These are phyloP conservation scores for Ophiostoma populinum DNA, from an alignment of 2,329 filamentous ascomycete genomes.

Conservation along the genomic window DNA sequence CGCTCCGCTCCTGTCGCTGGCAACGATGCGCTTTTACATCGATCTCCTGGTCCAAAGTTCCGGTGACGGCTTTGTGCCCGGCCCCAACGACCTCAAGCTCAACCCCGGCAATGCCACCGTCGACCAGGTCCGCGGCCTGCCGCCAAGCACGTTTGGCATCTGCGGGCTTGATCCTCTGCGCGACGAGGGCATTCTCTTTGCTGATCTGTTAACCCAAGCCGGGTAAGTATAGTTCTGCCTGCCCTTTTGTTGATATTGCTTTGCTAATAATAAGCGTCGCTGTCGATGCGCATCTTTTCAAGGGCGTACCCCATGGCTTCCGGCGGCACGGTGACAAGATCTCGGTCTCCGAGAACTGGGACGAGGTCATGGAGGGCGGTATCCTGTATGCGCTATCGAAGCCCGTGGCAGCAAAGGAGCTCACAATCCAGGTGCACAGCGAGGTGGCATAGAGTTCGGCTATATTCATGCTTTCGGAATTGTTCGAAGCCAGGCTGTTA, in stretches of 20 bases:
- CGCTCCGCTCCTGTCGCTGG: conserved; percentile 31
- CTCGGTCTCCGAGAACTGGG: conserved; percentile 20
- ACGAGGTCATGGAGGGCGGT: conserved; percentile 33
- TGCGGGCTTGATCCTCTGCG: conserved; percentile 9
- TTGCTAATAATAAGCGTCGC: conserved; percentile 10
- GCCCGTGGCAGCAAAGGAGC: conserved; percentile 37
- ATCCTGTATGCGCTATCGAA: conserved; percentile 23
- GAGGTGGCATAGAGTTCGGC: not conserved
- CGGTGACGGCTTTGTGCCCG: conserved; percentile 7
- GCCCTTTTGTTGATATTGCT: not conserved
- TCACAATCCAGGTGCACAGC: conserved; percentile 15
- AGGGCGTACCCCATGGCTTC: conserved; percentile 11
- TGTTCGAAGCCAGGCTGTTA: too few relatives aligned
- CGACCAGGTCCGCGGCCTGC: conserved; percentile 19
- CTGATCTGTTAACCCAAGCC: conserved; percentile 5
- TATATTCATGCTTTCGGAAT: not conserved
- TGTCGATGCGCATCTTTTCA: conserved; percentile 14
- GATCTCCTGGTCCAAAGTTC: conserved; percentile 13
- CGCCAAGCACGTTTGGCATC: conserved; percentile 8
- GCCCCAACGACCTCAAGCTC: conserved; percentile 18
- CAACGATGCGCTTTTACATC: conserved; percentile 18
- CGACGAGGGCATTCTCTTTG: conserved; percentile 10
- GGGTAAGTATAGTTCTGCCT: conserved; percentile 3
- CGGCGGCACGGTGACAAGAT: conserved; percentile 15
- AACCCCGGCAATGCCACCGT: conserved; percentile 21